Conservation (phyloP, 2,329 filamentous ascomycete species). For the Pseudogymnoascus sp. region DNA sequence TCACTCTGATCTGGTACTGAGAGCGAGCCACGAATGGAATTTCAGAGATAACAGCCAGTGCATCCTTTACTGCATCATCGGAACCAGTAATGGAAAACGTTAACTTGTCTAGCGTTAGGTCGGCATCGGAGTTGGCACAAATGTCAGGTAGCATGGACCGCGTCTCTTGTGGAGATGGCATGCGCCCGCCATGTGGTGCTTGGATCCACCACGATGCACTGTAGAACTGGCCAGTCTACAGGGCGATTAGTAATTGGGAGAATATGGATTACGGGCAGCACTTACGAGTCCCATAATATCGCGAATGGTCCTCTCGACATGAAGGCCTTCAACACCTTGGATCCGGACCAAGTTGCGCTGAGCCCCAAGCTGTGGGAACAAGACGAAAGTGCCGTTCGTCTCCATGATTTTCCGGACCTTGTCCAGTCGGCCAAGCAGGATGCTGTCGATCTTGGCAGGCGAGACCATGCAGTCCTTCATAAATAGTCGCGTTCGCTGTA, state of each 20-base stretch:
- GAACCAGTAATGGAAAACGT: conserved; percentile 92
- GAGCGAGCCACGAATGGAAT: conserved; percentile 81
- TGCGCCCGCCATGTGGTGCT: conserved; percentile 58
- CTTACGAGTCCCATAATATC: conserved; percentile 90
- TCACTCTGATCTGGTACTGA: conserved; percentile 90
- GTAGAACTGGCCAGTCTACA: conserved; percentile 89
- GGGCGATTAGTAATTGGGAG: not conserved
- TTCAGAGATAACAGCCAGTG: conserved; percentile 88
- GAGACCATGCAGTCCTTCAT: conserved; percentile 90
- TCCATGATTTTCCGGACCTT: conserved; percentile 98
- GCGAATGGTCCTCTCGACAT: conserved; percentile 88
- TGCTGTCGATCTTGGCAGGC: conserved; percentile 88
- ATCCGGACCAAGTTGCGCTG: conserved; percentile 80
- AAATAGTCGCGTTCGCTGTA: conserved; percentile 71
- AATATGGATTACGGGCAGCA: conserved; percentile 20
- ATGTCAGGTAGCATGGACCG: conserved; percentile 91
- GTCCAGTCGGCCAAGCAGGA: conserved; percentile 82
- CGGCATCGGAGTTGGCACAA: conserved; percentile 90
- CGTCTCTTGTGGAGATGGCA: conserved; percentile 61
- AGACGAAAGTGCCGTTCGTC: conserved; percentile 87
- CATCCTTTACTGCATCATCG: conserved; percentile 91
- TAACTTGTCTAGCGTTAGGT: conserved; percentile 89
- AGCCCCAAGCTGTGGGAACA: conserved; percentile 81
- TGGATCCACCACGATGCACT: conserved; percentile 94
- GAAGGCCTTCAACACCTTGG: conserved; percentile 85